Base-by-base conservation (phyloP, 2,329 filamentous ascomycete genomes). In the Penicillium sclerotigenum region DNA sequence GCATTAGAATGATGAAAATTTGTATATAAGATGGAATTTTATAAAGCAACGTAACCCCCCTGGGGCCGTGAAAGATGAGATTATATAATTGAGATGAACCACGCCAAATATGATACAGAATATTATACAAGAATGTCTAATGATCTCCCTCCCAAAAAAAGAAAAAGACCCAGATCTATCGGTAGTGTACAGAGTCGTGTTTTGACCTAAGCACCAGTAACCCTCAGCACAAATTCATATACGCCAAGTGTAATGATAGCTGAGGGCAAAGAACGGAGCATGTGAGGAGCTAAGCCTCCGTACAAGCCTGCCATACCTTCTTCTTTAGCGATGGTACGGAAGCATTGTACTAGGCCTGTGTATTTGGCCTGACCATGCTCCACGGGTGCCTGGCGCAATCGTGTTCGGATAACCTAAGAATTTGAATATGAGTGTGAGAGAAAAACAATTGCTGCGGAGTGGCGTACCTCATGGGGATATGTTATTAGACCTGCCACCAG, bases 201-300 rank as follows among this genome's bases (percentile, higher is more conserved):
- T 11, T 26, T 29, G 14, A 7, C 24, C 28, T 50, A 50, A 16
- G 45, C 31, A 28, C 62, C 62, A 14, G 61, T 50, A 20, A 65
- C 48, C 34, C 66, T 57, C 26, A 73, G 62, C 47, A 73, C 71
- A 58, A 73, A 69, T 59, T 74, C 71, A 63, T 73, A 74, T 34
- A 71, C 70, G 46, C 71, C 71, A 29, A 74, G 67, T 0, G 71
- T 73, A 42, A 74, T 71, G 37, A 71, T 66, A 28, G 71, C 71
- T 7, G 71, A 71, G 47, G 71, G 71, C 26, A 74, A 67, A 24
- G 70, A 69, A 18, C 71, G 70, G 22, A 68, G 59, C 57, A 73
- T 67, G 56, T 74, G 71, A n/a, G 71, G 69, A 45, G 67, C 70
- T 54, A 73, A 45, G 29, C 71, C 71, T 48, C 71, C 70, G 46